Conservation (phyloP, 176 grass and related monocot genomes). For the Bolboschoenus planiculmis region DNA sequence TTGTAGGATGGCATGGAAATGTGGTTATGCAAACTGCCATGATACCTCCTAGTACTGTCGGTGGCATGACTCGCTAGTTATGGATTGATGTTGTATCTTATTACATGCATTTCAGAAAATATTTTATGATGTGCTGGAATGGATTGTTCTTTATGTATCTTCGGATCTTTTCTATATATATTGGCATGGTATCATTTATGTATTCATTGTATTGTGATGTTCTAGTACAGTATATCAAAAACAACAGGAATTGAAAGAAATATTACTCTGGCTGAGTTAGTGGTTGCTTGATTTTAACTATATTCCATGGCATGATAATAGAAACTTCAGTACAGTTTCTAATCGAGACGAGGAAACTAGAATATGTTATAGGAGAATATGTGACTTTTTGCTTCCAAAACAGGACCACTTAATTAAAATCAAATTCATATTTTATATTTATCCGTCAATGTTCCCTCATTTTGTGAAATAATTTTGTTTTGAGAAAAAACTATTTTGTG, state of each 20-base stretch:
- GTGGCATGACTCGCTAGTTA: conserved; percentile 25
- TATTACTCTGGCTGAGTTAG: background rate
- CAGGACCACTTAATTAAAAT: no score
- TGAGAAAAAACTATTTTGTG: no score
- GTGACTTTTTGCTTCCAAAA: no score
- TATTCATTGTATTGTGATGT: background rate
- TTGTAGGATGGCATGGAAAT: conserved; percentile 31
- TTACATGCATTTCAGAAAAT: background rate
- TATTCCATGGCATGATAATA: background rate
- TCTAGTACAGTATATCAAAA: background rate
- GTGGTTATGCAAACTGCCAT: conserved; percentile 1
- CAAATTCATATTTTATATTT: no score
- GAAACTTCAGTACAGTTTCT: no score
- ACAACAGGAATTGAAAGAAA: background rate
- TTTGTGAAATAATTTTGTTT: no score
- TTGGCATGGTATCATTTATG: background rate
- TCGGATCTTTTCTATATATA: background rate
- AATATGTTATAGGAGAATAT: no score
- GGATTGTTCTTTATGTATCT: background rate
- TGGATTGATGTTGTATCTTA: background rate
- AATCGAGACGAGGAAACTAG: no score
- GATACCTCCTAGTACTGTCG: conserved; percentile 14
- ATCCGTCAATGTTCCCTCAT: no score
- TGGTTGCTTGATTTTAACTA: background rate
- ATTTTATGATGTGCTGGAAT: background rate